Evolutionary conservation across 129 eudicot genomes (phyloP), one percentile per base, ranked within the genome.

Genomic region (Gnaphalium uliginosum): DNA sequence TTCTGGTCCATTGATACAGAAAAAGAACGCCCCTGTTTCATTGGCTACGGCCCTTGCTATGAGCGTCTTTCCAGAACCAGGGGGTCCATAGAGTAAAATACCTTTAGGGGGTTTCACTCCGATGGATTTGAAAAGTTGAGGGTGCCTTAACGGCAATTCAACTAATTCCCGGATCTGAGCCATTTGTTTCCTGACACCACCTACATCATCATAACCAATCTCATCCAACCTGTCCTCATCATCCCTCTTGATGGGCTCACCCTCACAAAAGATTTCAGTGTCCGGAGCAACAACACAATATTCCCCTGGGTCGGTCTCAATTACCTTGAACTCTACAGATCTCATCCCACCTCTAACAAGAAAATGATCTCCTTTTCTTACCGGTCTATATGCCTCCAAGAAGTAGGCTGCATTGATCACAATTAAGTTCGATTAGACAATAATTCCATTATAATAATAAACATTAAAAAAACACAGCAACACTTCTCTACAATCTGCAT

Each of bases 141-240:
- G 92, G 67, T 87, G 93, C 75, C 93, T 82, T 39, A 90, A 67
- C 0, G 96, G 93, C 78, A 88, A 76, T 73, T 90, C 90, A 37
- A 90, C 96, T 72, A 90, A 74, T 39, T 90, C 96, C 78, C 96
- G 90, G n/a, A 90, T 87, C 83, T 90, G 96, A 18, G 93, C 92
- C 96, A 87, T 90, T 64, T 90, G 93, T 65, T 90, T 90, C 72
- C 96, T 83, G 6, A 87, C 96, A 73, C 96, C 93, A 76, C 96
- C 96, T 2, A 90, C 96, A 81, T 90, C 96, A 77, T 90, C 96
- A 82, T 87, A 90, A 24, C 93, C 96, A 71, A 90, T 83, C 80
- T 90, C 96, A 73, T 87, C 90, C 75, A 90, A 43, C 54, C 89
- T 79, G 29, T 90, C 93, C 71, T 90, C 96, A 65, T 90, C 96